Evolutionary conservation across 2,329 filamentous ascomycete genomes (phyloP).

Genomic region (Zelopaecilomyces penicillatus): DNA sequence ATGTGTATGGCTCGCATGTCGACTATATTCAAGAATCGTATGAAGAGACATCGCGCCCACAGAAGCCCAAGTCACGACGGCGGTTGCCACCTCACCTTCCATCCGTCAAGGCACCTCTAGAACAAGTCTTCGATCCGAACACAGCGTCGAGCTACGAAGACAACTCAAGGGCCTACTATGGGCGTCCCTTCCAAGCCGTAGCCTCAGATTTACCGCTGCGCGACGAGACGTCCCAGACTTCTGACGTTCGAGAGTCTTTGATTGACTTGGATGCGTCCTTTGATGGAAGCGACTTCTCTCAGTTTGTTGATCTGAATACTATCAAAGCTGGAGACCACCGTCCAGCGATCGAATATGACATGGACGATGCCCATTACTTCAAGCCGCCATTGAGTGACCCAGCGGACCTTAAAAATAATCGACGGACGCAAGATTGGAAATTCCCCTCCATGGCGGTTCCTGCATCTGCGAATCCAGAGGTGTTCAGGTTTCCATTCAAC

Average conservation of each 20-base stretch:
- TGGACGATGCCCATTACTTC: slow-evolving; percentile 35
- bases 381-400: slow-evolving; percentile 50
- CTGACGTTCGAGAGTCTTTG: slow-evolving; percentile 50
- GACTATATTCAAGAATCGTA: slow-evolving; percentile 40
- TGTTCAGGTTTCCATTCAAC: slow-evolving; percentile 34
- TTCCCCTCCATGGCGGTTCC: slow-evolving; percentile 46
- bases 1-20: slow-evolving; percentile 51
- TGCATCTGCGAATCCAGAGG: slow-evolving; percentile 44
- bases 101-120: slow-evolving; percentile 49
- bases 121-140: slow-evolving; percentile 59
- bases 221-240: slow-evolving; percentile 42
- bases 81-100: slow-evolving; percentile 51
- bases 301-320: slow-evolving; percentile 54
- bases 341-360: slow-evolving; percentile 41
- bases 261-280: slow-evolving; percentile 58
- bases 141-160: slow-evolving; percentile 57
- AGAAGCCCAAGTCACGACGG: slow-evolving; percentile 44
- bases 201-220: slow-evolving; percentile 51
- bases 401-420: slow-evolving; percentile 43
- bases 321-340: slow-evolving; percentile 43
- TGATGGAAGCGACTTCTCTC: slow-evolving; percentile 45
- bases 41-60: slow-evolving; percentile 43
- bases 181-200: slow-evolving; percentile 32
- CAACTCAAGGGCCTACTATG: slow-evolving; percentile 54
- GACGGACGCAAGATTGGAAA: slow-evolving; percentile 49